These are phyloP conservation scores for Fusarium circinatum DNA, from an alignment of 2,329 filamentous ascomycete species.

Conservation along the genomic window DNA sequence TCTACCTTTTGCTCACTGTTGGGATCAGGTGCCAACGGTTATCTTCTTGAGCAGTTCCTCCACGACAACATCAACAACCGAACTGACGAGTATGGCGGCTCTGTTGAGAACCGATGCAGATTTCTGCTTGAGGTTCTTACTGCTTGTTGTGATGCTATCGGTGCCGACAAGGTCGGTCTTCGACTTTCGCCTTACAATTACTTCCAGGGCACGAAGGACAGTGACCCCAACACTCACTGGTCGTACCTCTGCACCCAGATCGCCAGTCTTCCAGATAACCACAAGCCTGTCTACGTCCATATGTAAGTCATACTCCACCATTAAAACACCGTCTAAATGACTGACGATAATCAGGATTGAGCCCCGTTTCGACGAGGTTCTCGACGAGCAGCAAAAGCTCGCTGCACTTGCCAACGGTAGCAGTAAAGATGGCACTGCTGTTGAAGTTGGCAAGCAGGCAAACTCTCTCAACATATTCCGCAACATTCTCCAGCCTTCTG, in stretches of 20 bases:
- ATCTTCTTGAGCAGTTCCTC: constrained; percentile 1
- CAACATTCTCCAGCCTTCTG: constrained; percentile 51
- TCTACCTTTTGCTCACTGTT: background rate
- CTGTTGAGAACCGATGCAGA: constrained; percentile 35
- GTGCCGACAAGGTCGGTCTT: constrained; percentile 35
- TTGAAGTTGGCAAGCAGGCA: constrained; percentile 14
- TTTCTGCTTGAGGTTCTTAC: constrained; percentile 32
- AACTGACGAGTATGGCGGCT: constrained; percentile 34
- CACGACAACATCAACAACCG: constrained; percentile 32
- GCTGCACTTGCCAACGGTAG: constrained; percentile 46
- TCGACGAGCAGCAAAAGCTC: constrained; percentile 57
- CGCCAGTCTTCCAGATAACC: constrained; percentile 44
- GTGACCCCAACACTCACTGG: constrained; percentile 50
- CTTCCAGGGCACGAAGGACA: constrained; percentile 45
- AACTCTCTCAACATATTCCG: constrained; percentile 55
- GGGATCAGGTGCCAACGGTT: background rate
- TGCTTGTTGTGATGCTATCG: constrained; percentile 26
- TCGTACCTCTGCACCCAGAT: constrained; percentile 49
- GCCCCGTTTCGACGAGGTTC: constrained; percentile 58
- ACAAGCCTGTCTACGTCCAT: constrained; percentile 1
- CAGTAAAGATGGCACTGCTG: background rate
- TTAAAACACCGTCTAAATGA: background rate
- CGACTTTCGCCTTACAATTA: constrained; percentile 47
- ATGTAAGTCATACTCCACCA: background rate
- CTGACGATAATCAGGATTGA: constrained; percentile 49